Evolutionary conservation across 2,329 filamentous ascomycete species (phyloP), one percentile per base, ranked within the genome.

Genomic region (Microascus cirrosus): DNA sequence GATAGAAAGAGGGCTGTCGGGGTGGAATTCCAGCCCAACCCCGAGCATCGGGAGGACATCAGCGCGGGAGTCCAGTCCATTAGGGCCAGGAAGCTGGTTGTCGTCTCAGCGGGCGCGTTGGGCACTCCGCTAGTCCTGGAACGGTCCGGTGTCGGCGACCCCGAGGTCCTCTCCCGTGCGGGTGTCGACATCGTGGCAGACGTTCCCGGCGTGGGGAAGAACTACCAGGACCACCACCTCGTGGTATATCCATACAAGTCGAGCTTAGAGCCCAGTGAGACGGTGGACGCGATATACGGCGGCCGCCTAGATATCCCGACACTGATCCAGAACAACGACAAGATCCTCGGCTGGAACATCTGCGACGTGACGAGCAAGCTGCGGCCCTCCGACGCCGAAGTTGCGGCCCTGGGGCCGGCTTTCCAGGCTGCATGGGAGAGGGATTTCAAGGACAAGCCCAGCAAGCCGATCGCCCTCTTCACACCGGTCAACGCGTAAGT

Each of bases 311-410:
- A 77, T 34, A 71, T 77, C 3, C 65, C 70, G 2, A 69, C 75
- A 53, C 70, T 80, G 20, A 69, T 82, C 6, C 66, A 69, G 54
- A 67, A 71, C 25, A 77, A 77, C 13, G 73, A 81, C 57, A 70
- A 76, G 13, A 66, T 78, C 2, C 66, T 85, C 1, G 80, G 81
- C 5, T 84, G 80, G 77, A 85, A 85, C 59, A 73, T 68, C 1
- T 73, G 81, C 60, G 83, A 85, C 60, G 69, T 79, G n/a, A 71
- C 72, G 2, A 73, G 73, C 55, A 85, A 85, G 64, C 66, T 85
- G 28, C 75, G 83, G 1, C 81, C 81, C 0, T 76, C 77, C 0
- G 73, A 79, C 4, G 66, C 69, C 13, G 82, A 85, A 56, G 73
- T 82, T 12, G 72, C 71, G 11, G 68, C 72, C 1, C 70, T 85